Evolutionary conservation across 106 monocot genomes (phyloP).

Genomic region (Chionographis japonica): DNA sequence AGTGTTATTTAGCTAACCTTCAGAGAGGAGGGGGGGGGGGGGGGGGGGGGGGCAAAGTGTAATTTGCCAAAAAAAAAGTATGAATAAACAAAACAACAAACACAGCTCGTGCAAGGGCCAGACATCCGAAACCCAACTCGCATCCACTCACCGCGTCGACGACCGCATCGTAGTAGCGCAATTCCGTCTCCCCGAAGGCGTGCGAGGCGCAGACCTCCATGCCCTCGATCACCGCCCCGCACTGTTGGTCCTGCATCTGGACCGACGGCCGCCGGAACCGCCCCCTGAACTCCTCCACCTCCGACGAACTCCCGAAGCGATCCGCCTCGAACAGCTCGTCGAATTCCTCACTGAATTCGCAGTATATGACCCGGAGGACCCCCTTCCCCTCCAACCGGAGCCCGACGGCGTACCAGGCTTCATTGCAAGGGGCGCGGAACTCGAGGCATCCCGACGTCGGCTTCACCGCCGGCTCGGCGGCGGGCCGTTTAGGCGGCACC

Average conservation of each 20-base stretch:
- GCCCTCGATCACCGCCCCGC: constrained; percentile 10
- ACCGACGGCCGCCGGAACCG: constrained; percentile 21
- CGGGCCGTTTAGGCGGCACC: constrained; percentile 8
- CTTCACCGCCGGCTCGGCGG: background rate
- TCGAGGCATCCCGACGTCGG: constrained; percentile 9
- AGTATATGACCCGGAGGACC: constrained; percentile 23
- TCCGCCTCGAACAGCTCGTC: constrained; percentile 19
- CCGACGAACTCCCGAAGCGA: background rate
- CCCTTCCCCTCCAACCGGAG: constrained; percentile 3
- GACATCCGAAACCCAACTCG: too few species aligned
- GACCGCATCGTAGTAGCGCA: constrained; percentile 30
- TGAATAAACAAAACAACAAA: too few species aligned
- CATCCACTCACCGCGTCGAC: constrained; percentile 20
- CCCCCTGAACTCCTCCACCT: constrained; percentile 18
- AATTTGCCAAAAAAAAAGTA: too few species aligned
- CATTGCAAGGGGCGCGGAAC: constrained; percentile 24
- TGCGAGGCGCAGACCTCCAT: constrained; percentile 17
- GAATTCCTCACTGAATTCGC: constrained; percentile 8
- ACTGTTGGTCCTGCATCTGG: constrained; percentile 33
- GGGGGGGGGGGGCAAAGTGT: too few species aligned
- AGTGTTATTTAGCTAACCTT: too few species aligned
- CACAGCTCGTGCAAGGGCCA: too few species aligned
- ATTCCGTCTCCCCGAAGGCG: constrained; percentile 6
- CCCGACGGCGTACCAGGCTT: constrained; percentile 33
- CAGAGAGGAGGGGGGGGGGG: too few species aligned